These are phyloP conservation scores for Russula emetica DNA, from an alignment of 768 basidiomycete species.

Conservation along the genomic window DNA sequence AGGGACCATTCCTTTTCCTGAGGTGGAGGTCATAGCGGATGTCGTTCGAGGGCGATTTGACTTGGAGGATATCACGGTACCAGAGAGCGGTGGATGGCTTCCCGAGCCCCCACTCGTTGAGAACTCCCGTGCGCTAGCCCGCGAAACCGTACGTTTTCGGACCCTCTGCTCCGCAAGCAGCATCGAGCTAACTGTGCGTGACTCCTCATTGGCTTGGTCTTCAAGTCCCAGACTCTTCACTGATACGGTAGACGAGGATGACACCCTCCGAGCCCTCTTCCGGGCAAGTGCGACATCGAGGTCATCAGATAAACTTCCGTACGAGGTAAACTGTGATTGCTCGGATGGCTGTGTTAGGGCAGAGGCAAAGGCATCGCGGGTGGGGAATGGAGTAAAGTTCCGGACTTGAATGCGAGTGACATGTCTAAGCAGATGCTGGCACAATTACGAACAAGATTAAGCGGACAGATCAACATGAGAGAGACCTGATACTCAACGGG, in stretches of 20 bases:
- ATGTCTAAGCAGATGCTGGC: conserved; percentile 68
- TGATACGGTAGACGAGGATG: conserved; percentile 52
- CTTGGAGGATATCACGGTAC: conserved; percentile 4
- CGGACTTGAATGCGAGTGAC: conserved; percentile 68
- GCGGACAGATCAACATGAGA: neutral
- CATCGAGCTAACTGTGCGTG: conserved; percentile 33
- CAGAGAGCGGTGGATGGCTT: conserved; percentile 19
- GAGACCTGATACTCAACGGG: conserved; percentile 19
- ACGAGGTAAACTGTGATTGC: conserved; percentile 53
- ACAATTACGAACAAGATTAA: neutral
- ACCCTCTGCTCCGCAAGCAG: conserved; percentile 35
- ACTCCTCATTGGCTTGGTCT: conserved; percentile 35
- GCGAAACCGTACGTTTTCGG: conserved; percentile 39
- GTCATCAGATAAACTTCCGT: conserved; percentile 64
- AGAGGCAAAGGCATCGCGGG: conserved; percentile 71
- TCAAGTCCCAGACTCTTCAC: conserved; percentile 46
- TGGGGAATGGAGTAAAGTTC: conserved; percentile 81
- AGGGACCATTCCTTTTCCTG: conserved; percentile 24
- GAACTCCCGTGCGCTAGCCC: conserved; percentile 33
- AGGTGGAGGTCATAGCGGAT: conserved; percentile 18
- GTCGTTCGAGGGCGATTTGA: conserved; percentile 17
- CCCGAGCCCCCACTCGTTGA: conserved; percentile 12
- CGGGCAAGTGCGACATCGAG: conserved; percentile 57
- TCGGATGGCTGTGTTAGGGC: conserved; percentile 65
- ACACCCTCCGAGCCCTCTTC: conserved; percentile 58